phyloP scores from a whole-genome alignment of 208 protist genomes.

The Acanthamoeba divionensis region DNA sequence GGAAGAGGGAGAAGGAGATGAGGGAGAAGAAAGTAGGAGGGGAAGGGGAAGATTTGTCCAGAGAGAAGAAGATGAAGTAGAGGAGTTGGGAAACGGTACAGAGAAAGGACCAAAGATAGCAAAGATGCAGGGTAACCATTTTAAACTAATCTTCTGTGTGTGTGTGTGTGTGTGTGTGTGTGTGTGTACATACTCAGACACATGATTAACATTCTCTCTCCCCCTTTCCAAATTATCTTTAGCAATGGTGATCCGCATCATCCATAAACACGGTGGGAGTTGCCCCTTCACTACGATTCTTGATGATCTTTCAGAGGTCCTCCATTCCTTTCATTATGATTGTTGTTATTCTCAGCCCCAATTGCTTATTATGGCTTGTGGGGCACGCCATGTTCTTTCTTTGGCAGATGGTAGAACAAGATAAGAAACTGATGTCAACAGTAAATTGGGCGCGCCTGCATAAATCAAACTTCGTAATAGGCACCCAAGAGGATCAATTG shows the following conservation, averaged over 20 bases:
- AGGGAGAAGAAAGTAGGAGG: too few species aligned
- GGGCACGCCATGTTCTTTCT: background rate
- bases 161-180: too few species aligned
- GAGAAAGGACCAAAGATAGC: background rate
- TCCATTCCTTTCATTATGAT: background rate
- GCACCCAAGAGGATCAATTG: background rate
- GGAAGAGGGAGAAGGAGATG: too few species aligned
- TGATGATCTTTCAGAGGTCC: conserved; percentile 1
- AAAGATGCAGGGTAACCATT: background rate
- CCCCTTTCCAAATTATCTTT: background rate
- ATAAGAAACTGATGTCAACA: conserved; percentile 5
- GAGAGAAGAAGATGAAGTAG: too few species aligned
- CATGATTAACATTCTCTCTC: too few species aligned
- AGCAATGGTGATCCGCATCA: conserved; percentile 3
- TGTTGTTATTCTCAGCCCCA: background rate
- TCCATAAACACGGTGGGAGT: conserved; percentile 19
- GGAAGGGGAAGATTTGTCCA: too few species aligned
- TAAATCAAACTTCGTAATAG: background rate
- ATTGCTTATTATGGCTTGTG: background rate
- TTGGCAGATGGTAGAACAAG: conserved; percentile 4
- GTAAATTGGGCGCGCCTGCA: conserved; percentile 35
- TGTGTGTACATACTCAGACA: too few species aligned
- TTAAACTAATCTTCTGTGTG: too few species aligned
- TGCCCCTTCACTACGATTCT: background rate
- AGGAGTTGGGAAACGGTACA: background rate